Conservation (phyloP, 2,329 filamentous ascomycete species). For the Fusarium tupiense region DNA sequence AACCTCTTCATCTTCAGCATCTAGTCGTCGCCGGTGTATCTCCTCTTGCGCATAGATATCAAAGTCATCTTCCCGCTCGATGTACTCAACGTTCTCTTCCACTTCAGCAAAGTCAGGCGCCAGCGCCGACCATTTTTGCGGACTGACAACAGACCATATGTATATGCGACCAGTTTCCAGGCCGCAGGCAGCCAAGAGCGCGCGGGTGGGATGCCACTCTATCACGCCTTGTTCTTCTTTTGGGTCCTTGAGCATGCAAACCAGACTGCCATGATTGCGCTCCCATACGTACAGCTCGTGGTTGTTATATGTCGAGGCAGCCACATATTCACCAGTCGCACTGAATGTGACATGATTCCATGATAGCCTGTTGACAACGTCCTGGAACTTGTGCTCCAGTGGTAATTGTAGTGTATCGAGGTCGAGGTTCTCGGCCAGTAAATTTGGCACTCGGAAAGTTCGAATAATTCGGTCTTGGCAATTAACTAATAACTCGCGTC, state of each 20-base stretch:
- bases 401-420: slow-evolving; percentile 88
- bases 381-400: slow-evolving; percentile 97
- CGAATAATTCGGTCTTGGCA: slow-evolving; percentile 94
- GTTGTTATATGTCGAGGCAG: slow-evolving; percentile 97
- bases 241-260: slow-evolving; percentile 95
- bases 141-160: slow-evolving; percentile 94
- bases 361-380: slow-evolving; percentile 91
- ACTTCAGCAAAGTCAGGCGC: slow-evolving; percentile 98
- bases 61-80: slow-evolving; percentile 96
- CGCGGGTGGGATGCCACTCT: slow-evolving; percentile 93
- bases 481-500: slow-evolving; percentile 89
- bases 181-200: slow-evolving; percentile 89
- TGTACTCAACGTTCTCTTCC: slow-evolving; percentile 97
- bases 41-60: slow-evolving; percentile 97
- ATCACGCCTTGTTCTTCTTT: slow-evolving; percentile 97
- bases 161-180: slow-evolving; percentile 93
- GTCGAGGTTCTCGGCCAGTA: slow-evolving; percentile 74
- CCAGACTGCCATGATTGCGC: slow-evolving; percentile 88
- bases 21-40: slow-evolving; percentile 87
- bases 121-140: slow-evolving; percentile 96
- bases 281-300: slow-evolving; percentile 99
- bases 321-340: slow-evolving; percentile 93
- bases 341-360: slow-evolving; percentile 99
- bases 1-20: slow-evolving; percentile 92
- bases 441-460: slow-evolving; percentile 88